Conservation (phyloP, 2,329 filamentous ascomycete species). For the Plenodomus lindquistii region DNA sequence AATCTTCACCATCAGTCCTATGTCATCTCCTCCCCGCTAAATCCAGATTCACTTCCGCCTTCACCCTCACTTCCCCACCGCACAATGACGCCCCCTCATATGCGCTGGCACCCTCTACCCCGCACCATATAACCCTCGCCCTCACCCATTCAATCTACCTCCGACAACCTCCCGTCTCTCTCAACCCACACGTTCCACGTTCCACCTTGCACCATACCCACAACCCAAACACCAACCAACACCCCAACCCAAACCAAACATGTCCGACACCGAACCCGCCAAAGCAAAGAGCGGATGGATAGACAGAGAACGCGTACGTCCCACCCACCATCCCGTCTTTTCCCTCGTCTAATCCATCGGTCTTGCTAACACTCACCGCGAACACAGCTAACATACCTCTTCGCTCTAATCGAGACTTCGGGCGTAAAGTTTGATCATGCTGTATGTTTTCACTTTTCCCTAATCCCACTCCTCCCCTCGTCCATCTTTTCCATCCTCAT, state of each 20-base stretch:
- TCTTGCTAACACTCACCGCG: background rate
- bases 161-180: no score
- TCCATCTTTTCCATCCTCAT: background rate
- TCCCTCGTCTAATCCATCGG: background rate
- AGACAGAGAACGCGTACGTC: background rate
- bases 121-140: no score
- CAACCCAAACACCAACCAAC: background rate
- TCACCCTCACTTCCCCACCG: background rate
- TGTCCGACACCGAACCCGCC: background rate
- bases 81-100: no score
- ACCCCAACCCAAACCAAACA: background rate
- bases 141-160: no score
- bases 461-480: background rate
- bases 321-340: background rate
- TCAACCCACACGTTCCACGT: no score
- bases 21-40: background rate
- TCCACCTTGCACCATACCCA: background rate
- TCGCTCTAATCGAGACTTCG: slow-evolving; percentile 6
- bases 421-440: slow-evolving; percentile 6
- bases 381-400: slow-evolving; percentile 6
- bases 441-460: background rate
- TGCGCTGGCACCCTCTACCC: no score
- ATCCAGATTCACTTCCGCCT: background rate
- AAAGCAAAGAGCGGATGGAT: background rate
- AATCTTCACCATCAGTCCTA: no score